Conservation (phyloP, 208 protist genomes). For the Trypanosoma conorhini region DNA sequence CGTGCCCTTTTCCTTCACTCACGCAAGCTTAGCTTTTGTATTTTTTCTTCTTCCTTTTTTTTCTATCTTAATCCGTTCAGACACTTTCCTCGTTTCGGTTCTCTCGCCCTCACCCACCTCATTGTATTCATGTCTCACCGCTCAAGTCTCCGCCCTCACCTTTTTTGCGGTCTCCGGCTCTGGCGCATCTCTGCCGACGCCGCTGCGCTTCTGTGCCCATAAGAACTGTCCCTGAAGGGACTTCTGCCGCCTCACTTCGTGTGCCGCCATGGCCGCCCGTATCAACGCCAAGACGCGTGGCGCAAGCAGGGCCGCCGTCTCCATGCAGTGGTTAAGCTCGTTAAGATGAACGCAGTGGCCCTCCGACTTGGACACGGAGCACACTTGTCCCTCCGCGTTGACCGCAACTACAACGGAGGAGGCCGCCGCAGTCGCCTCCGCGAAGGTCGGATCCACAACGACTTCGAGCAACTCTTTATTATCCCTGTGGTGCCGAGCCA, state of each 20-base stretch:
- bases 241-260: slow-evolving; percentile 58
- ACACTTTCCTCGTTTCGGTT: background rate
- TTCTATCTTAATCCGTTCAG: background rate
- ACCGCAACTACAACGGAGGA: slow-evolving; percentile 67
- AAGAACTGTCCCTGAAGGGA: slow-evolving; percentile 71
- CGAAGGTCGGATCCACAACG: slow-evolving; percentile 70
- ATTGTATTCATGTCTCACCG: background rate
- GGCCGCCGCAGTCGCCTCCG: slow-evolving; percentile 70
- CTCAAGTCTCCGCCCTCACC: slow-evolving; percentile 14
- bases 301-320: slow-evolving; percentile 40
- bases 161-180: slow-evolving; percentile 7
- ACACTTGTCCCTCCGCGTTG: slow-evolving; percentile 84
- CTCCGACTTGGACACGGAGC: slow-evolving; percentile 72
- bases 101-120: background rate
- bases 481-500: background rate
- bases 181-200: slow-evolving; percentile 39
- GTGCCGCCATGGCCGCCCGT: slow-evolving; percentile 59
- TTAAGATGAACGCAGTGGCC: slow-evolving; percentile 61
- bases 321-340: slow-evolving; percentile 55
- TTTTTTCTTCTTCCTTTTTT: slow-evolving; percentile 12
- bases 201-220: slow-evolving; percentile 82
- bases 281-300: slow-evolving; percentile 55
- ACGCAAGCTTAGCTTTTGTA: background rate
- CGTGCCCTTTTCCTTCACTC: background rate
- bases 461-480: slow-evolving; percentile 33